Conservation (phyloP, 192 early-diverging fungal genomes). For the Coemansia sp. region DNA sequence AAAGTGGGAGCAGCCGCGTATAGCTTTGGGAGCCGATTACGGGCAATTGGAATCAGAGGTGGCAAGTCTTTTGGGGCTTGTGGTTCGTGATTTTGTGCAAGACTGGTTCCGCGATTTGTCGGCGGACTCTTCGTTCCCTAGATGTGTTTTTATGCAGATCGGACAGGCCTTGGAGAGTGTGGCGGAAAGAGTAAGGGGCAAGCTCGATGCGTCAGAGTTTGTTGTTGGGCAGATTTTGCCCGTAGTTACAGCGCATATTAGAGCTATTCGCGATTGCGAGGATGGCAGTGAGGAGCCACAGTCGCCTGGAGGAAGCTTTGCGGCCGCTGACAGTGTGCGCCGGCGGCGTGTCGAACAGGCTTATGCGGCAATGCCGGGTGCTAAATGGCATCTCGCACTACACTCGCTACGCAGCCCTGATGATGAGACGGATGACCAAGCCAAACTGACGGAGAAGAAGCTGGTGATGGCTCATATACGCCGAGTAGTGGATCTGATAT, state of each 20-base stretch:
- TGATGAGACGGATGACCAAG: constrained; percentile 1
- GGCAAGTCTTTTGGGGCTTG: constrained; percentile 20
- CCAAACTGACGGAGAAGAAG: constrained; percentile 25
- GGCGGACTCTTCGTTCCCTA: constrained; percentile 49
- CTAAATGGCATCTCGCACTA: constrained; percentile 18
- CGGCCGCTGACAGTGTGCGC: constrained; percentile 32
- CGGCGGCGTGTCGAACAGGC: constrained; percentile 22
- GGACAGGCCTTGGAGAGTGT: constrained; percentile 32
- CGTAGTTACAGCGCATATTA: constrained; percentile 70
- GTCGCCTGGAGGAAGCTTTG: constrained; percentile 28
- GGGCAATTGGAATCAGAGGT: constrained; percentile 11
- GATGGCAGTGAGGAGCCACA: constrained; percentile 19
- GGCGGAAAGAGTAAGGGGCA: constrained; percentile 18
- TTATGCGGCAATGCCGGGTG: constrained; percentile 25
- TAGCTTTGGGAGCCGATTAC: constrained; percentile 5
- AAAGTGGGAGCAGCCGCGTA: background rate
- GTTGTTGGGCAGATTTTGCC: constrained; percentile 67
- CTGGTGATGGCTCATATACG: constrained; percentile 68
- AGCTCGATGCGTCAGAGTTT: constrained; percentile 64
- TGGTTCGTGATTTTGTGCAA: constrained; percentile 56
- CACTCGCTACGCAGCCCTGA: background rate
- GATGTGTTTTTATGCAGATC: constrained; percentile 33
- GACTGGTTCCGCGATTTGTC: constrained; percentile 50
- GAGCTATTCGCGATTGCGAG: constrained; percentile 57
- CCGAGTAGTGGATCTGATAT: constrained; percentile 58